phyloP scores from a whole-genome alignment of 805 yeast species.

The Cyberlindnera maclurae region DNA sequence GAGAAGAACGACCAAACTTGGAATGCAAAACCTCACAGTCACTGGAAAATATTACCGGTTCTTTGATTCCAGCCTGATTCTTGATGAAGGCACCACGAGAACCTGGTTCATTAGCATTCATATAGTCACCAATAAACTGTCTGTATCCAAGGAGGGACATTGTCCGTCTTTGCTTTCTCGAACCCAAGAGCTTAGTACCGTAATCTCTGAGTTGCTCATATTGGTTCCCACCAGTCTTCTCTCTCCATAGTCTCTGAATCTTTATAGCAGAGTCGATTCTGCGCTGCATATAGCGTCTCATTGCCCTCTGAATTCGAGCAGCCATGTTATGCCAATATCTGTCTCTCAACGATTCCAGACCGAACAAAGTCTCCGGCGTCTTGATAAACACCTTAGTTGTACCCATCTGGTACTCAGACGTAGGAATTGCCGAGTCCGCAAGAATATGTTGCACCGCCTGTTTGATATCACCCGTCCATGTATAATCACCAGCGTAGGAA shows the following conservation, averaged over 20 bases:
- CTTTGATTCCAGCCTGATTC: conserved; percentile 62
- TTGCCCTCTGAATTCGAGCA: conserved; percentile 92
- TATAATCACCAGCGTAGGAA: conserved; percentile 83
- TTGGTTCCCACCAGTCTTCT: conserved; percentile 71
- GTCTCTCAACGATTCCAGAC: conserved; percentile 93
- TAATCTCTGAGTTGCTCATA: conserved; percentile 79
- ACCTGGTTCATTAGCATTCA: conserved; percentile 73
- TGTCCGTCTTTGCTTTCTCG: conserved; percentile 83
- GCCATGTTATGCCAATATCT: conserved; percentile 98
- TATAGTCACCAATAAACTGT: conserved; percentile 89
- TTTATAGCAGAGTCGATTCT: conserved; percentile 81
- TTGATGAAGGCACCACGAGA: conserved; percentile 72
- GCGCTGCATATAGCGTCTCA: conserved; percentile 76
- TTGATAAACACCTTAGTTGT: conserved; percentile 88
- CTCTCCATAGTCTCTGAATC: conserved; percentile 80
- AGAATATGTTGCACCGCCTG: conserved; percentile 49
- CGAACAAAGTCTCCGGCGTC: conserved; percentile 93
- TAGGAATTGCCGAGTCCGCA: conserved; percentile 61
- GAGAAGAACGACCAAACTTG: conserved; percentile 90
- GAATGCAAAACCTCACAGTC: conserved; percentile 77
- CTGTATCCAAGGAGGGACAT: conserved; percentile 83
- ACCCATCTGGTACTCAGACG: conserved; percentile 84
- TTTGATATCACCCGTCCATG: conserved; percentile 54
- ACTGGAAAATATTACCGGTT: conserved; percentile 65
- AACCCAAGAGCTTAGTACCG: conserved; percentile 64